Evolutionary conservation across 768 basidiomycete genomes (phyloP), one percentile per base, ranked within the genome.

Genomic region (Lactarius psammicola): DNA sequence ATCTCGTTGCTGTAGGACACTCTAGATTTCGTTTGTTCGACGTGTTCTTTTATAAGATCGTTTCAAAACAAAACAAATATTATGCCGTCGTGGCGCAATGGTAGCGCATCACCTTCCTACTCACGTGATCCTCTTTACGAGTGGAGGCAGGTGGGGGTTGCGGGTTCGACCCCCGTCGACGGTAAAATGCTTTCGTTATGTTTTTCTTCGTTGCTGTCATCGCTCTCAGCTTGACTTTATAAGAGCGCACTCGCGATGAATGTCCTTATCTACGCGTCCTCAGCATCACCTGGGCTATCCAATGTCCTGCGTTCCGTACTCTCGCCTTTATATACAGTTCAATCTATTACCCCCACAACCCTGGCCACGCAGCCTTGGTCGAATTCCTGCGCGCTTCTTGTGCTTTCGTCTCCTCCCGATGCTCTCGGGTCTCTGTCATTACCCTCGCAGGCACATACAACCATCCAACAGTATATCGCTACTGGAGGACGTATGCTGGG

Each of bases 331-430:
- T 95, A 95, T 74, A 85, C 90, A 15, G 86, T 96, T 51, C 91
- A 92, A 65, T 75, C 85, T 18, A 80, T 94, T 59, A 78, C 85
- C 0, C 80, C 81, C 13, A 77, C 83, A 46, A 74, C 82, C 2
- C 77, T 98, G 6, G 76, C 80, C 1, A 77, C 81, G 0, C 87
- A 88, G 54, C 94, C 95, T 23, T 98, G 95, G 95, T 75, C 84
- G 42, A 72, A 78, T 7, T 81, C 83, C 11, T 95, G 93, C 73
- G 87, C 88, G 2, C 79, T 96, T 2, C 83, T 98, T 20, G 88
- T 95, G 58, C 77, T 96, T 63, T 86, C 91, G n/a, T 81, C 86
- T 63, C 83, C 36, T 33, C 63, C 51, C 28, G 26, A 83, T 56
- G 77, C 82, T 34, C 79, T 80, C 65, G 69, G 76, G 10, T 77